Evolutionary conservation across 208 protist genomes (phyloP), one percentile per base, ranked within the genome.

Genomic region (Acanthamoeba lenticulata): DNA sequence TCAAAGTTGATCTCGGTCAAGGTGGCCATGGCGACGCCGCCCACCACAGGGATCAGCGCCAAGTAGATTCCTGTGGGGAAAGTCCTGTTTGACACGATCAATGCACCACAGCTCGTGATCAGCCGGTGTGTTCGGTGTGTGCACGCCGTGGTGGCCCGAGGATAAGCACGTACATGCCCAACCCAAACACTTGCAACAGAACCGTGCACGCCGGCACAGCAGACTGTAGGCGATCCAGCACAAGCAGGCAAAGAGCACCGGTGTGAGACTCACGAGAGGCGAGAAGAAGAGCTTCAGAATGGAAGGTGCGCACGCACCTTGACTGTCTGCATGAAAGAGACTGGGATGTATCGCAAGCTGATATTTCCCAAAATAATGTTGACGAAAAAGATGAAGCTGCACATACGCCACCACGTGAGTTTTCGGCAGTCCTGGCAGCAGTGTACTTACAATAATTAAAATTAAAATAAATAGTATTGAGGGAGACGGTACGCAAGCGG

Each of bases 251-350:
- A 29, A 29, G 40, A 49, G 38, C 4, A 40, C 4, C 38, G 77
- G 6, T 36, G 77, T 79, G 69, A 44, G 69, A 17, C 29, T 62
- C 21, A 24, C 29, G 55, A 6, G 2, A 6, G n/a, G 7, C 52
- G 4, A n/a, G 24, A 0, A n/a, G 5, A 60, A 60, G 47, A 19
- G 47, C 9, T 19, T 15, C 52, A 60, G 27, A 4, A 5, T 27
- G 21, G 29, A 49, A 42, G 67, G 29, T 2, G 67, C 32, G 0
- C 7, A 79, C 13, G 38, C 36, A 93, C 88, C 88, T 93, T 95
- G 4, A 95, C 44, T 0, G 94, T 95, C 86, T 95, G 94, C 92
- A 94, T 95, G 72, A 95, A 95, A 34, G 90, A 94, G 3, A 95
- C 94, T 1, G 94, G 94, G 6, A 95, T 88, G 57, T 52, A 94